These are phyloP conservation scores for Phytophthora meadii DNA, from an alignment of 352 stramenopile species.

Conservation along the genomic window DNA sequence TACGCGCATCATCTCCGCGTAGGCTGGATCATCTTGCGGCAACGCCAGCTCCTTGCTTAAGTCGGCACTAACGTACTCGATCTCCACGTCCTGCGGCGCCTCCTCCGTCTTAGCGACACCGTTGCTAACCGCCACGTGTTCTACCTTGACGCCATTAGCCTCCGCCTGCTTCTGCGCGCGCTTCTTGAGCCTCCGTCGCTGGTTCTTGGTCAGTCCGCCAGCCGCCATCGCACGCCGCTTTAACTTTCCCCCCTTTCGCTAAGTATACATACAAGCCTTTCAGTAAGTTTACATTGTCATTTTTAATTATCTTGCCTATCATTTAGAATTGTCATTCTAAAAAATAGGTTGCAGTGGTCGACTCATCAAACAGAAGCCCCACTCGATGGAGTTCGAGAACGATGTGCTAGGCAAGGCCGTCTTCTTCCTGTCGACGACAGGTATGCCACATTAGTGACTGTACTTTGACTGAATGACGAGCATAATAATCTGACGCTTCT, in stretches of 20 bases:
- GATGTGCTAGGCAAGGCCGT: conserved; percentile 50
- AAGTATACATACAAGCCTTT: not conserved
- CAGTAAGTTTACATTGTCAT: too few relatives aligned
- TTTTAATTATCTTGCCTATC: not conserved
- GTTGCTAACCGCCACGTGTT: not conserved
- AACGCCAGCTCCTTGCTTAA: conserved; percentile 70
- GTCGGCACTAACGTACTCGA: conserved; percentile 88
- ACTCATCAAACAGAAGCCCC: not conserved
- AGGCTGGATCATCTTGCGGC: conserved; percentile 65
- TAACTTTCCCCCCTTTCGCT: conserved; percentile 13
- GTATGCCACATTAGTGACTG: conserved; percentile 17
- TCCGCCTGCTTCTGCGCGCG: conserved; percentile 76
- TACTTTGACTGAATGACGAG: too few relatives aligned
- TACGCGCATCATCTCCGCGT: conserved; percentile 90
- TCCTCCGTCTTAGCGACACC: not conserved
- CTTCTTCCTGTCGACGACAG: conserved; percentile 61
- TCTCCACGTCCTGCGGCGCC: conserved; percentile 51
- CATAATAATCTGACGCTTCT: too few relatives aligned
- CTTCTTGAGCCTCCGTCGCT: conserved; percentile 83
- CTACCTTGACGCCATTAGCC: conserved; percentile 32
- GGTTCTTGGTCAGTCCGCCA: conserved; percentile 81
- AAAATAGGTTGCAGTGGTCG: not conserved
- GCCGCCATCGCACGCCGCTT: conserved; percentile 32
- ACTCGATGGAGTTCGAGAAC: conserved; percentile 26
- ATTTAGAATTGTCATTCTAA: not conserved